Conservation (phyloP, 495 filamentous ascomycete genomes). For the Xylaria castorea region DNA sequence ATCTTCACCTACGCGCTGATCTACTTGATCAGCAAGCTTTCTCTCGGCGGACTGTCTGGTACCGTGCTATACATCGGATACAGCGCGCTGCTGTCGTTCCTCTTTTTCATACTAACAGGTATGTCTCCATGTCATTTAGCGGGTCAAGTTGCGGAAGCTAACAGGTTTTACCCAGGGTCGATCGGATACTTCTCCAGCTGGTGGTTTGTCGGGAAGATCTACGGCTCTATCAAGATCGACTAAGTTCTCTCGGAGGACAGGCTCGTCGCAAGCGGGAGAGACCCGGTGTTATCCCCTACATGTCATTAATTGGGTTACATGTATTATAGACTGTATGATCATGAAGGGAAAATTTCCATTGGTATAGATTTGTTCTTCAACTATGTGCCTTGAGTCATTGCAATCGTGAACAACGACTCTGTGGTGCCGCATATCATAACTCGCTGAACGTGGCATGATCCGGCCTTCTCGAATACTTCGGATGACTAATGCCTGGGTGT, state of each 20-base stretch:
- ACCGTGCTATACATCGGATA: constrained; percentile 94
- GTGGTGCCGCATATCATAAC: background rate
- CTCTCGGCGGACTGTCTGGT: constrained; percentile 81
- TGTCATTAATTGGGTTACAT: constrained; percentile 26
- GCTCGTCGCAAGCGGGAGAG: background rate
- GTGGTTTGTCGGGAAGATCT: constrained; percentile 92
- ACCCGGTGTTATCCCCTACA: background rate
- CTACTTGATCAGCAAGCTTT: constrained; percentile 86
- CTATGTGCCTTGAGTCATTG: background rate
- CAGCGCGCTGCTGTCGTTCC: constrained; percentile 82
- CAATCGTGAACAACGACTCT: background rate
- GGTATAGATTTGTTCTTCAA: constrained; percentile 18
- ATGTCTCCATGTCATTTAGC: constrained; percentile 45
- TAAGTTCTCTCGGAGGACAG: constrained; percentile 41
- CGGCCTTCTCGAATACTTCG: background rate
- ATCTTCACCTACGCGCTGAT: constrained; percentile 88
- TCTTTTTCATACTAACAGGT: constrained; percentile 95
- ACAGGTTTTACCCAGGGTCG: constrained; percentile 65
- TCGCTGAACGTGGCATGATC: background rate
- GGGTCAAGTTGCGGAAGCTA: constrained; percentile 4
- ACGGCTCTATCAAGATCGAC: constrained; percentile 95
- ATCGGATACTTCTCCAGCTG: constrained; percentile 96
- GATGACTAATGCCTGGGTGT: background rate
- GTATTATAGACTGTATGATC: constrained; percentile 32
- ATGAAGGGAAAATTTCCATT: constrained; percentile 18